Base-by-base conservation (phyloP, 2,329 filamentous ascomycete species). In the Trichothecium roseum region DNA sequence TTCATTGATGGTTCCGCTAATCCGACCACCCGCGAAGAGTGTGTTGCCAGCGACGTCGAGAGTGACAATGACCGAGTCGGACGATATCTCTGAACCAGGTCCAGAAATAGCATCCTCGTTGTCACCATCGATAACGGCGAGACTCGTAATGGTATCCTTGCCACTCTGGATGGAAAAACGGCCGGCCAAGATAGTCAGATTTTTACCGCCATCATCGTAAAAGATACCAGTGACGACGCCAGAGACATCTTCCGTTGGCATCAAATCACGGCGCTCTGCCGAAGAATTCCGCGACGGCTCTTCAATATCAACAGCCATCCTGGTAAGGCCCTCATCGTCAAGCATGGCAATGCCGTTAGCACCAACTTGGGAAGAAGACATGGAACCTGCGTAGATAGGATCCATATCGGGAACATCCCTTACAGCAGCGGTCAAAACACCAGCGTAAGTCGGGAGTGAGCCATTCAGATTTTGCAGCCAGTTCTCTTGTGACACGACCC, bases 101-200 rank as follows among this genome's bases (percentile, higher is more conserved):
- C 89, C 89, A 18, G 69, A 78, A 13, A 93, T 66, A 4, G 66
- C 63, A 45, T 81, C 65, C 17, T 66, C 67, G 40, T 84, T 66
- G n/a, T 76, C 73, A 30, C 81, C 80, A 54, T 95, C 84, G 41
- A 96, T 75, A 43, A 98, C 74, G 27, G 82, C 67, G 13, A 98
- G 64, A 48, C 95, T 96, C 45, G 86, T 69, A 40, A 95, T 69
- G 5, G 69, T 68, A 16, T 79, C 84, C 45, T 88, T 74, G 7
- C 70, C 71, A 12, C 73, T 74, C 20, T 67, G 74, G 1, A 84
- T 79, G 7, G 74, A 73, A 54, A 98, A 98, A 48, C 87, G 85
- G 2, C 91, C 91, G 33, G 80, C 91, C 18, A 96, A 68, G 28
- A 96, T 74, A 1, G 91, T 96, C 38, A 93, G 69, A 56, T 95